phyloP scores from a whole-genome alignment of 345 rosid genomes.

The Stellera chamaejasme region DNA sequence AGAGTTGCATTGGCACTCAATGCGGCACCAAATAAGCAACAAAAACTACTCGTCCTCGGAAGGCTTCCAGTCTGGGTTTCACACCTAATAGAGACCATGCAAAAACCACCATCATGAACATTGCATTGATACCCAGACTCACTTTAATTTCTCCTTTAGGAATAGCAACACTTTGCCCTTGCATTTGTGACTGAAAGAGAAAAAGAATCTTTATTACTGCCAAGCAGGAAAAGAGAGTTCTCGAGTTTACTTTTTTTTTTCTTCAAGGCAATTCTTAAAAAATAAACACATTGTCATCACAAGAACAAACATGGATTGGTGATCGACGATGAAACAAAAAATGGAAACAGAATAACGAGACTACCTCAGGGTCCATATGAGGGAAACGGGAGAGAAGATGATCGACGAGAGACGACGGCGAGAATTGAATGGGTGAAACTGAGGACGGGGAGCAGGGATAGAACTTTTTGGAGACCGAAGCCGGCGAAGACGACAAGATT shows the following conservation, averaged over 20 bases:
- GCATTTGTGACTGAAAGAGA: conserved; percentile 35
- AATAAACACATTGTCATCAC: no score
- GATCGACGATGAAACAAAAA: not conserved
- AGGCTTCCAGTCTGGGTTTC: conserved; percentile 30
- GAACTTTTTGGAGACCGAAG: conserved; percentile 38
- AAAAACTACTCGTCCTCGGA: conserved; percentile 61
- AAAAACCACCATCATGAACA: conserved; percentile 19
- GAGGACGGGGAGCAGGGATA: conserved; percentile 42
- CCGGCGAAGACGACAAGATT: conserved; percentile 43
- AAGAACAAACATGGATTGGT: no score
- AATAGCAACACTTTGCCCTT: conserved; percentile 26
- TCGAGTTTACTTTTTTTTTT: no score
- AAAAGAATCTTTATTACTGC: conserved; percentile 4
- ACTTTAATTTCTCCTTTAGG: conserved; percentile 71
- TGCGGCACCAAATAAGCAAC: conserved; percentile 94
- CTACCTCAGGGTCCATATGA: conserved; percentile 42
- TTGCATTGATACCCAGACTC: conserved; percentile 90
- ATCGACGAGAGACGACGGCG: conserved; percentile 28
- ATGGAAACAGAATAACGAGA: not conserved
- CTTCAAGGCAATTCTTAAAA: no score
- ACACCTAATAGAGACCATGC: conserved; percentile 19
- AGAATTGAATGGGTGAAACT: conserved; percentile 27
- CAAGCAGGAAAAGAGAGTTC: not conserved
- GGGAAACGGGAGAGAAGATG: conserved; percentile 51
- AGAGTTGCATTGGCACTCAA: conserved; percentile 92